Conservation (phyloP, 805 yeast species). For the Saccharomyces jurei region DNA sequence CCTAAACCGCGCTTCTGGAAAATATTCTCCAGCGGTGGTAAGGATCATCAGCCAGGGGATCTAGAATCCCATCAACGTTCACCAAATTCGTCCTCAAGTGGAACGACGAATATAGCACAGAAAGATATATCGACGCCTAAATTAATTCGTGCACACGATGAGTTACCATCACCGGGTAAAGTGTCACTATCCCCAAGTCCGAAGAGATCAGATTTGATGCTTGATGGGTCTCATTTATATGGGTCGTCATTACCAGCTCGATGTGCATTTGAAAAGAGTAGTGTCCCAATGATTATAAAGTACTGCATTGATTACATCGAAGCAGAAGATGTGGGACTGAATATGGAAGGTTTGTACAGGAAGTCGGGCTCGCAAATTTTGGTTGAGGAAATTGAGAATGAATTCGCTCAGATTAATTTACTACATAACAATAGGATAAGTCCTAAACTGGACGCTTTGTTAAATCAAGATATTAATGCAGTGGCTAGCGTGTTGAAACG, state of each 20-base stretch:
- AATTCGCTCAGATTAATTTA: slow-evolving; percentile 16
- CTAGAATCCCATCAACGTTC: slow-evolving; percentile 2
- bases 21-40: slow-evolving; percentile 17
- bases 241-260: slow-evolving; percentile 53
- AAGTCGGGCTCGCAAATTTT: slow-evolving; percentile 73
- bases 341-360: slow-evolving; percentile 81
- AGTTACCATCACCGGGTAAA: not conserved
- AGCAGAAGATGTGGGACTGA: slow-evolving; percentile 48
- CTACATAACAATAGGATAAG: slow-evolving; percentile 28
- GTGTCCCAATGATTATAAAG: slow-evolving; percentile 63
- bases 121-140: not conserved
- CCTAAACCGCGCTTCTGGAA: slow-evolving; percentile 30
- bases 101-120: not conserved
- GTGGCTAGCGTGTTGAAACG: slow-evolving; percentile 81
- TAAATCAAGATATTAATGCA: slow-evolving; percentile 71
- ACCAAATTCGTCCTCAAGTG: not conserved
- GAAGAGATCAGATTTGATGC: not conserved
- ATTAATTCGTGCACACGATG: not conserved
- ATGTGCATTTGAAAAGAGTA: slow-evolving; percentile 49
- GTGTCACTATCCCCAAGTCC: not conserved
- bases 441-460: slow-evolving; percentile 28
- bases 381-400: slow-evolving; percentile 26
- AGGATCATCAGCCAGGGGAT: slow-evolving; percentile 3
- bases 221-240: slow-evolving; percentile 13
- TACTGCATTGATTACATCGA: slow-evolving; percentile 75